Conservation (phyloP, 1,284 basidiomycete species). For the Pseudomicrostroma phylloplanum region DNA sequence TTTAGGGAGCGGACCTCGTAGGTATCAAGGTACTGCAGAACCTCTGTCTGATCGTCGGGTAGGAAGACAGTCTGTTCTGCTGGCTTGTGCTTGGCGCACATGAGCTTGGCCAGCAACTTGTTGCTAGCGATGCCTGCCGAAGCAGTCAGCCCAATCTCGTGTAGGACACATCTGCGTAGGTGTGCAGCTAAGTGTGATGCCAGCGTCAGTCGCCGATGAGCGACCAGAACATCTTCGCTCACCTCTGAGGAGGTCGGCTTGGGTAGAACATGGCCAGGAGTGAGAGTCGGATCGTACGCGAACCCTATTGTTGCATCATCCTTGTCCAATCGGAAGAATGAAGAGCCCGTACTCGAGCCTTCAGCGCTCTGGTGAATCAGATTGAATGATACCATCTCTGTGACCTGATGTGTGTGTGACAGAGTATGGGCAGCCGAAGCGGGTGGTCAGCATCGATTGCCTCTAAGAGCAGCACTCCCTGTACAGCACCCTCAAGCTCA, state of each 20-base stretch:
- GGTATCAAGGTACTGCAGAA: slow-evolving; percentile 43
- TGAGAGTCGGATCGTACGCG: background rate
- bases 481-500: slow-evolving; percentile 5
- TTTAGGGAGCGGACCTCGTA: slow-evolving; percentile 34
- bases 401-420: slow-evolving; percentile 7
- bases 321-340: background rate
- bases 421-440: too few relatives aligned
- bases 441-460: too few relatives aligned
- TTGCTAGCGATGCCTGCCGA: slow-evolving; percentile 49
- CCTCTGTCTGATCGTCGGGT: slow-evolving; percentile 13
- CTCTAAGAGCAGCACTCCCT: slow-evolving; percentile 9
- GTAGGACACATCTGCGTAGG: slow-evolving; percentile 39
- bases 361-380: background rate
- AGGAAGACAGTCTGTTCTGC: slow-evolving; percentile 45
- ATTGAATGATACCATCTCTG: slow-evolving; percentile 38
- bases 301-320: background rate
- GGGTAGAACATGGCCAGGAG: background rate
- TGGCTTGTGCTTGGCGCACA: slow-evolving; percentile 49
- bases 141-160: slow-evolving; percentile 48
- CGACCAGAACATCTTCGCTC: slow-evolving; percentile 13
- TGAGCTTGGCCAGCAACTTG: slow-evolving; percentile 51
- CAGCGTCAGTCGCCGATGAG: slow-evolving; percentile 20
- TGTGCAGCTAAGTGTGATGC: slow-evolving; percentile 48
- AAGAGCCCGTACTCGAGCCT: background rate
- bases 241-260: background rate